phyloP scores from a whole-genome alignment of 768 basidiomycete genomes.

The Suillus lakei region DNA sequence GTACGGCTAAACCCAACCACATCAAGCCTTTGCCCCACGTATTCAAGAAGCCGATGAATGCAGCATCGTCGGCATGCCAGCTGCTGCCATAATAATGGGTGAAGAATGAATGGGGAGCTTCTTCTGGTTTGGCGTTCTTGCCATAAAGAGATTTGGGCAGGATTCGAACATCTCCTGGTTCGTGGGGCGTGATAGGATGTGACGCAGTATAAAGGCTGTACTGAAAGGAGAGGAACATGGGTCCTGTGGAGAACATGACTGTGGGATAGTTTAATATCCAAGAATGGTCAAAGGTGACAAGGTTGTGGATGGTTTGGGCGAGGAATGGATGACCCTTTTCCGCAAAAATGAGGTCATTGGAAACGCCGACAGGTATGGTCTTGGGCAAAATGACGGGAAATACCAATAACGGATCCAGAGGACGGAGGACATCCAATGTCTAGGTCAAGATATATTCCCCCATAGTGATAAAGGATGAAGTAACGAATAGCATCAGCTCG shows the following conservation, averaged over 20 bases:
- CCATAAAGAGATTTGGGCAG: conserved; percentile 97
- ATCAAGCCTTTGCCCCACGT: conserved; percentile 88
- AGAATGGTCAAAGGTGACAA: conserved; percentile 88
- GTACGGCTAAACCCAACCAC: conserved; percentile 78
- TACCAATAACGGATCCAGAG: conserved; percentile 82
- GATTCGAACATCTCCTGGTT: conserved; percentile 80
- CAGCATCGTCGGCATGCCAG: conserved; percentile 98
- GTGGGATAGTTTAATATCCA: conserved; percentile 98
- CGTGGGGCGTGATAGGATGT: conserved; percentile 55
- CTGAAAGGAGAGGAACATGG: conserved; percentile 97
- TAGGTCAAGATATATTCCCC: conserved; percentile 95
- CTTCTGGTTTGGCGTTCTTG: conserved; percentile 85
- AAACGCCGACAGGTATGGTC: conserved; percentile 96
- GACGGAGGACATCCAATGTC: conserved; percentile 93
- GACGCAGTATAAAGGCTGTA: conserved; percentile 85
- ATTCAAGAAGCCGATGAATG: conserved; percentile 93
- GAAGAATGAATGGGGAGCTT: conserved; percentile 93
- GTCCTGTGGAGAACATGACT: conserved; percentile 99
- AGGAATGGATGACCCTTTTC: conserved; percentile 87
- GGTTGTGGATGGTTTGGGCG: conserved; percentile 90
- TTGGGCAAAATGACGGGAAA: conserved; percentile 91
- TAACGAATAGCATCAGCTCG: conserved; percentile 98
- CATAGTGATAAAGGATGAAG: conserved; percentile 94
- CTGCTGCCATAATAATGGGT: conserved; percentile 97
- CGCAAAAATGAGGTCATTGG: conserved; percentile 96